Percentiles rank a stretch among this genome's conserved stretches.
Evolutionary conservation across 768 basidiomycete species (phyloP).

Genomic region (Rhizopogon vinicolor): DNA sequence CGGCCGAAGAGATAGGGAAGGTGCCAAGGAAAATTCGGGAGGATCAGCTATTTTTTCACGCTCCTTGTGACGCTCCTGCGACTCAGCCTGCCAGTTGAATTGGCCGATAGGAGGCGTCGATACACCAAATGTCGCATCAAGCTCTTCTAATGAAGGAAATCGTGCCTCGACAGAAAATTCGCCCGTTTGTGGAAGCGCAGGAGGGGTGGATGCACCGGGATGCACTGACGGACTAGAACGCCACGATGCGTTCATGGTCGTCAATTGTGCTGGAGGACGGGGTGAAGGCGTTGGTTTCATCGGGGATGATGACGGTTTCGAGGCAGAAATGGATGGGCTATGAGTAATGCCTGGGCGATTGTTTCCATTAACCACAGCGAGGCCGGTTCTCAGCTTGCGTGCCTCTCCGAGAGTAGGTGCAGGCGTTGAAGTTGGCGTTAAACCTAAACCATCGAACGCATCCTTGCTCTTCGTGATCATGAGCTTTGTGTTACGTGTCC

Average conservation of each 20-base stretch:
- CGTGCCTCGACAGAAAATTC: constrained; percentile 59
- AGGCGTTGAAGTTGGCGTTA: constrained; percentile 39
- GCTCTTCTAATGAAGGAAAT: constrained; percentile 85
- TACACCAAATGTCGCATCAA: constrained; percentile 52
- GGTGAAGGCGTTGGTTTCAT: constrained; percentile 24
- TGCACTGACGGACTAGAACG: constrained; percentile 12
- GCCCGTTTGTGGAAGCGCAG: constrained; percentile 31
- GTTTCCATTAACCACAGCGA: constrained; percentile 47
- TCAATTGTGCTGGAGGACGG: constrained; percentile 15
- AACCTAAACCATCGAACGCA: constrained; percentile 75
- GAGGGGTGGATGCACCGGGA: constrained; percentile 22
- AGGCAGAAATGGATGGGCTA: constrained; percentile 10
- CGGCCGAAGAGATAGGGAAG: constrained; percentile 17
- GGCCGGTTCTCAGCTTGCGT: constrained; percentile 63
- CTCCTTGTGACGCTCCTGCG: background rate
- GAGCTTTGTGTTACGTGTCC: constrained; percentile 27
- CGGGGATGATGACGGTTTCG: constrained; percentile 14
- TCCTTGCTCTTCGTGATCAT: constrained; percentile 48
- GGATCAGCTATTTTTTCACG: constrained; percentile 16
- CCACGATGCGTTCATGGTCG: constrained; percentile 15
- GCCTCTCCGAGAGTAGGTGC: constrained; percentile 75
- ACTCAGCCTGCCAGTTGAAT: constrained; percentile 13
- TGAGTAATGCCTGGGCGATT: constrained; percentile 11
- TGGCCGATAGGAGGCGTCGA: constrained; percentile 14
- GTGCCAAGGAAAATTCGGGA: constrained; percentile 15